Percentiles rank a stretch among this genome's conserved stretches.
These are phyloP conservation scores for Exophiala spinifera DNA, from an alignment of 2,329 filamentous ascomycete species.

Conservation along the genomic window DNA sequence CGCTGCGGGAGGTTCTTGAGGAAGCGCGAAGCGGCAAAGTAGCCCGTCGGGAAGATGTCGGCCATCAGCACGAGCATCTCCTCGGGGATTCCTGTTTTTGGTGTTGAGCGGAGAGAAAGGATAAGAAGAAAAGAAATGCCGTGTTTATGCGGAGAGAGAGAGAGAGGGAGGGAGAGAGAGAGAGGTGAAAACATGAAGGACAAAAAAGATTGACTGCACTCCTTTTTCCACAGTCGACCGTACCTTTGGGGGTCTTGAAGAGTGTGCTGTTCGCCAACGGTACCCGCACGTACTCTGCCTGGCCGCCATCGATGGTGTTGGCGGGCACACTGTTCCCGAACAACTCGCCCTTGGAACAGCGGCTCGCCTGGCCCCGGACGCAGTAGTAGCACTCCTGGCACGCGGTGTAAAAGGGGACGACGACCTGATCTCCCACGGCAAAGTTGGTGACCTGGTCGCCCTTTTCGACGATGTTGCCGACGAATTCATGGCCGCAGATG, in stretches of 20 bases:
- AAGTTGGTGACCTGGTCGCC: slow-evolving; percentile 48
- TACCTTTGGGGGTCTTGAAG: slow-evolving; percentile 41
- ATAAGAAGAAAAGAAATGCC: too few species aligned
- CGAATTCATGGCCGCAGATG: slow-evolving; percentile 56
- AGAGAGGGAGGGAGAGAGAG: too few species aligned
- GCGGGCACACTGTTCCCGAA: slow-evolving; percentile 49
- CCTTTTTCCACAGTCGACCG: too few species aligned
- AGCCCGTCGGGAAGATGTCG: slow-evolving; percentile 32
- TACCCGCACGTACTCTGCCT: slow-evolving; percentile 56
- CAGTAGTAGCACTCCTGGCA: slow-evolving; percentile 55
- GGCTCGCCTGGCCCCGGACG: slow-evolving; percentile 50
- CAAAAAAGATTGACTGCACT: too few species aligned
- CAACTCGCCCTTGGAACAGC: slow-evolving; percentile 51
- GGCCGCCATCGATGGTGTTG: slow-evolving; percentile 53
- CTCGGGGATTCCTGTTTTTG: slow-evolving; percentile 29
- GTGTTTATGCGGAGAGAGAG: too few species aligned
- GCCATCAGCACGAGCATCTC: slow-evolving; percentile 34
- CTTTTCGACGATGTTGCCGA: slow-evolving; percentile 48
- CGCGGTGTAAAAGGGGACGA: slow-evolving; percentile 52
- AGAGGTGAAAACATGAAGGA: not conserved
- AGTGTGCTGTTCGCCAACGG: slow-evolving; percentile 52
- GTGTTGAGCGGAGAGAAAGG: too few species aligned
- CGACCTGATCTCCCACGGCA: slow-evolving; percentile 50
- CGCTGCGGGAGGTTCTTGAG: slow-evolving; percentile 27
- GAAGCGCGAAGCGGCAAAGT: slow-evolving; percentile 28